Conservation (phyloP, 371 early-diverging fungal species). For the Rhizomucor pusillus region DNA sequence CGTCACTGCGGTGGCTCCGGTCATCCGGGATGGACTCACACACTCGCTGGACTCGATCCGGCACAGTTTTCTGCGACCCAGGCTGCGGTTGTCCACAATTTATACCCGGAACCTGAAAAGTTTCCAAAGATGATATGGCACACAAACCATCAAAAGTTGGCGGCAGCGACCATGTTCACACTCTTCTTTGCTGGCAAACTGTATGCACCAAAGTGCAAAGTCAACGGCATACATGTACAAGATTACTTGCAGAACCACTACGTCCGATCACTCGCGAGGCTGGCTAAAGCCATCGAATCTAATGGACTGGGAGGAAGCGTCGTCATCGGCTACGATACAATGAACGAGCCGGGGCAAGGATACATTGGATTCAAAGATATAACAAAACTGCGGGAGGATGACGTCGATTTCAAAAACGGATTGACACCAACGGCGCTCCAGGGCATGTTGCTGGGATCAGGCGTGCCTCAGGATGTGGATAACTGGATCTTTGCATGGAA, state of each 20-base stretch:
- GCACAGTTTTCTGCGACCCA: conserved; percentile 58
- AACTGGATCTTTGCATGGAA: conserved; percentile 57
- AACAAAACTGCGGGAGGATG: conserved; percentile 37
- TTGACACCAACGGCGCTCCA: conserved; percentile 63
- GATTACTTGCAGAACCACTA: conserved; percentile 72
- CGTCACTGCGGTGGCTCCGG: conserved; percentile 82
- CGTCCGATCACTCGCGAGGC: conserved; percentile 45
- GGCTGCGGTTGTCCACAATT: conserved; percentile 76
- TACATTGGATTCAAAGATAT: conserved; percentile 54
- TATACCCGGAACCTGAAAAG: conserved; percentile 53
- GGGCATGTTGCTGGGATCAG: conserved; percentile 63
- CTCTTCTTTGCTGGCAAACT: conserved; percentile 77
- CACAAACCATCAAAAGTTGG: conserved; percentile 82
- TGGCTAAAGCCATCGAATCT: conserved; percentile 45
- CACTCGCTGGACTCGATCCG: conserved; percentile 71
- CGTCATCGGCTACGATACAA: conserved; percentile 72
- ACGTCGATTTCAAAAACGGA: conserved; percentile 56
- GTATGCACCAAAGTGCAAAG: conserved; percentile 69
- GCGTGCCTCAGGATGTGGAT: conserved; percentile 52
- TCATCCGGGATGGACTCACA: conserved; percentile 84
- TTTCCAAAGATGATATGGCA: conserved; percentile 87
- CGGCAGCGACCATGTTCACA: conserved; percentile 83
- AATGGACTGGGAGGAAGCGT: conserved; percentile 49
- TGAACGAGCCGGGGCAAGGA: conserved; percentile 76
- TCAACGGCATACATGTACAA: conserved; percentile 56